Evolutionary conservation across 2,329 filamentous ascomycete species (phyloP).

Genomic region (Graphilbum sp.): DNA sequence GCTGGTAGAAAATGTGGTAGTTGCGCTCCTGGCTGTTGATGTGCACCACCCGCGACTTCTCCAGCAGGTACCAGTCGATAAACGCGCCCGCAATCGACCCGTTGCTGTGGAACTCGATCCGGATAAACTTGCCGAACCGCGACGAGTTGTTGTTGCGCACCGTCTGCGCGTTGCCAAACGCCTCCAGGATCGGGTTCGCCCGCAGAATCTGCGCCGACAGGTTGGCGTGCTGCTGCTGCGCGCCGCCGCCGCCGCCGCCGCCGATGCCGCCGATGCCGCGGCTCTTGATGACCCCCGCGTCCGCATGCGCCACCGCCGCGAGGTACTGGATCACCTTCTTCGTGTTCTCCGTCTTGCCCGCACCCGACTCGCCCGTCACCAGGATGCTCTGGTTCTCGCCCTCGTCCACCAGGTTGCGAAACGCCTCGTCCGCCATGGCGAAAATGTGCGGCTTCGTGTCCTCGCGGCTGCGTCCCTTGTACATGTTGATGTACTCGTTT

Average conservation of each 20-base stretch:
- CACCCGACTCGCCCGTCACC: constrained; percentile 94
- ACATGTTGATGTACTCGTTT: constrained; percentile 96
- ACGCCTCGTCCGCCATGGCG: constrained; percentile 92
- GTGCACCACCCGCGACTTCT: constrained; percentile 93
- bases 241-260: too few species aligned
- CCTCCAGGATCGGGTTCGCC: constrained; percentile 92
- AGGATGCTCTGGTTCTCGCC: constrained; percentile 94
- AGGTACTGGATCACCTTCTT: constrained; percentile 99
- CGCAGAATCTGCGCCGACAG: constrained; percentile 92
- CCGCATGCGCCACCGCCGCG: constrained; percentile 78
- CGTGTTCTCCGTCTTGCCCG: constrained; percentile 96
- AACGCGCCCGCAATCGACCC: constrained; percentile 91
- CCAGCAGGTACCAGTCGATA: constrained; percentile 95
- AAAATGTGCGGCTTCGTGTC: constrained; percentile 97
- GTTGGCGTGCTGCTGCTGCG: constrained; percentile 44
- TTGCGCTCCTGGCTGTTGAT: constrained; percentile 81
- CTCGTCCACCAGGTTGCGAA: constrained; percentile 88
- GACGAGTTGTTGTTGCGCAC: constrained; percentile 98
- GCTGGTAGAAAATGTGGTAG: constrained; percentile 95
- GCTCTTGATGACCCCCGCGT: constrained; percentile 19
- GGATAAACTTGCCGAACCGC: constrained; percentile 94
- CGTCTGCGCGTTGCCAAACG: constrained; percentile 95
- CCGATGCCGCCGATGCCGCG: too few species aligned
- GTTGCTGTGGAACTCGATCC: constrained; percentile 78
- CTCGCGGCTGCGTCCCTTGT: constrained; percentile 77